Base-by-base conservation (phyloP, 768 basidiomycete species). In the Candolleomyces eurysporus region DNA sequence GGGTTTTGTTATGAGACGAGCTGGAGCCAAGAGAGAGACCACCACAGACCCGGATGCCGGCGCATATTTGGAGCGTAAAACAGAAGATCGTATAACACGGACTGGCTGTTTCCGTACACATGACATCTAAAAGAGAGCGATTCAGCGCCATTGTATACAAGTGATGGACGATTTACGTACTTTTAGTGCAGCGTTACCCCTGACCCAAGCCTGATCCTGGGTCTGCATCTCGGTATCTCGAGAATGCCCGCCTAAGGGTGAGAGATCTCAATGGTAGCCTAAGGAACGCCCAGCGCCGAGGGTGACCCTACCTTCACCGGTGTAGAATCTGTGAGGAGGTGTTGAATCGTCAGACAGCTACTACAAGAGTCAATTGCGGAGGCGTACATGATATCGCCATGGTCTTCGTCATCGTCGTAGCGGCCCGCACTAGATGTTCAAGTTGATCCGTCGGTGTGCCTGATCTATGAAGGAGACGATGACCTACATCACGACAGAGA, bases 381-480 rank as follows among this genome's bases (percentile, higher is more conserved):
- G 3, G 36, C 54, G 39, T 39, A 56, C 54, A 56, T 56, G 17
- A 56, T 56, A 21, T 56, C 54, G 4, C 54, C 54, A 10, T 43
- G 16, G 36, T 56, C 54, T 19, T 42, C 39, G 21, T 56, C 54
- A 36, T 56, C 54, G 17, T 56, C 54, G 36, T 56, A 56, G n/a
- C 54, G 31, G 14, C 54, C 54, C 7, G 54, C 36, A 21, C 54
- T 56, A 22, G 13, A 21, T 17, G 45, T 21, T 10, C 17, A 56
- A 16, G 39, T 43, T 43, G 19, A 21, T 43, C 19, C 7, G 13
- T 14, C 39, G 39, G 10, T 36, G 7, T 9, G n/a, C 54, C 21
- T 51, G 40, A n/a, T 22, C 5, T 2, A 32, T 7, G 36, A 36
- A 36, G 36, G 6, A 36, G 11, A 6, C 36, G 6, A 11, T 36